Base-by-base conservation (phyloP, 139 green algal species). In the Haematococcus lacustris region DNA sequence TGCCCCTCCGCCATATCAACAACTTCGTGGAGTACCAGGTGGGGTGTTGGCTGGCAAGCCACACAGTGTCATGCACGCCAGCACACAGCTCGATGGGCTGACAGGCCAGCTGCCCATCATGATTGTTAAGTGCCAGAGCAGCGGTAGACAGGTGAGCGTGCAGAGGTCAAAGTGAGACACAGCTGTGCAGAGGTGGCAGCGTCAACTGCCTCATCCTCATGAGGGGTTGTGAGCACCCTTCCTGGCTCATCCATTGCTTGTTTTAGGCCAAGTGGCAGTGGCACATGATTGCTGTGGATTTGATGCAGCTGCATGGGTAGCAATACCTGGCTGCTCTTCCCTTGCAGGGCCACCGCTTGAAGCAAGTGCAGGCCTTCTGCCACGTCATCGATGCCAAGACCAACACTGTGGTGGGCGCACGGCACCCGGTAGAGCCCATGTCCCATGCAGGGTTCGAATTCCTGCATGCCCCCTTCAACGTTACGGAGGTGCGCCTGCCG, bases 11-110 rank as follows among this genome's bases (percentile, higher is more conserved):
- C 1, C 83, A 88, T 72, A 85, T 85, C 73, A 84, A 75, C 78
- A 88, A 88, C 79, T 88, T 88, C 43, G 40, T 81, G 5, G 83
- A 88, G 75, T 84, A 84, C 74, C 76, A 88, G 76, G 73, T 80
- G n/a, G n/a, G n/a, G n/a, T n/a, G n/a, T n/a, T n/a, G n/a, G n/a
- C n/a, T n/a, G n/a, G n/a, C n/a, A n/a, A n/a, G n/a, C n/a, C n/a
- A n/a, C n/a, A n/a, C n/a, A n/a, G n/a, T n/a, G n/a, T n/a, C n/a
- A n/a, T n/a, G n/a, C n/a, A n/a, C n/a, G n/a, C n/a, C n/a, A n/a
- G n/a, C n/a, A n/a, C n/a, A n/a, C n/a, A n/a, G n/a, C n/a, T n/a
- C n/a, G n/a, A n/a, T n/a, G n/a, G n/a, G n/a, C n/a, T n/a, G n/a
- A n/a, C n/a, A n/a, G n/a, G n/a, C n/a, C n/a, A n/a, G n/a, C n/a